Base-by-base conservation (phyloP, 2,329 filamentous ascomycete genomes). In the Monosporascus sp. region DNA sequence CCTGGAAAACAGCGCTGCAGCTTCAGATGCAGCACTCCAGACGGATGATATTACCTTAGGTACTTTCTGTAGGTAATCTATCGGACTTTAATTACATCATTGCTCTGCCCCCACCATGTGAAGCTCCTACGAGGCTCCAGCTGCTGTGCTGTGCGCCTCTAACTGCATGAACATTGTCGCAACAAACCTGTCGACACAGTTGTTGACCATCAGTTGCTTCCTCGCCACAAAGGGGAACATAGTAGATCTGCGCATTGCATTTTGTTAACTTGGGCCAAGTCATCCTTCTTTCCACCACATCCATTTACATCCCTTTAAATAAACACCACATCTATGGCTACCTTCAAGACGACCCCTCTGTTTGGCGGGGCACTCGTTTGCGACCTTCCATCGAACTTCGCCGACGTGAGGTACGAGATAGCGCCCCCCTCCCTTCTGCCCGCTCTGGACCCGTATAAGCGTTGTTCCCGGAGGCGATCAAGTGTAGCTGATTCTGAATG, bases 321-420 rank as follows among this genome's bases (percentile, higher is more conserved):
- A 44, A 11, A 24, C 41, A 15, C 18, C 20, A 22, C 17, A 11
- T 25, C 48, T 52, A 83, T 80, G 78, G 71, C 81, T 59, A 68
- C 71, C 27, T 90, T 80, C 70, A 74, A 74, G 56, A 75, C 66
- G 61, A 84, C 79, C 47, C 74, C 80, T 51, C 82, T 92, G 47
- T 92, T 85, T 66, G 88, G 88, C 66, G 87, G 87, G 66, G 87
- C 88, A 55, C 81, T 91, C 57, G 76, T 79, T 59, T 82, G 79
- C 63, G 85, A 90, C 56, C 74, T 91, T 15, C 88, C 88, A 15
- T 69, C 75, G 49, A 78, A 77, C 58, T 90, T 89, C 68, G 81
- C 81, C 60, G 88, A 92, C 64, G 85, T 89, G 53, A 90, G 86
- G 88, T 89, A 73, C 27, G 63, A 53, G 17, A 22, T 37, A 22